Percentiles rank a stretch among this genome's conserved stretches.
Conservation (phyloP, 1,284 basidiomycete genomes). For the Leccinum insigne region DNA sequence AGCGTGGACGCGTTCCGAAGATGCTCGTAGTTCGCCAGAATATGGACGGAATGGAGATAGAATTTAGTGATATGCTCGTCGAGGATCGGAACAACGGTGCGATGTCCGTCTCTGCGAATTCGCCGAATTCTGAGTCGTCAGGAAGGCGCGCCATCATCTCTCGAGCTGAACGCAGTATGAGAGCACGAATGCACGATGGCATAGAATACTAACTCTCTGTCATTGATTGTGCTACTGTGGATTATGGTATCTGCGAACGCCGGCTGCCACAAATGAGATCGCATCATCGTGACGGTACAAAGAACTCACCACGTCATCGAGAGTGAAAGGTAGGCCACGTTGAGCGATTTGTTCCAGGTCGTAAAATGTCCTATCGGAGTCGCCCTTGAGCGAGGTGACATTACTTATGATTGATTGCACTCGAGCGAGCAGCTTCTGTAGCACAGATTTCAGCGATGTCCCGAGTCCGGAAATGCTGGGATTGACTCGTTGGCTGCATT, state of each 20-base stretch:
- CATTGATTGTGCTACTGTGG: constrained; percentile 52
- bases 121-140: constrained; percentile 35
- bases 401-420: constrained; percentile 6
- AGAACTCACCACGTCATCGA: constrained; percentile 23
- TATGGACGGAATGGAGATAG: constrained; percentile 91
- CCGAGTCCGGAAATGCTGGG: neutral
- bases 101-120: constrained; percentile 58
- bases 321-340: constrained; percentile 23
- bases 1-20: constrained; percentile 64
- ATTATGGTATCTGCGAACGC: constrained; percentile 51
- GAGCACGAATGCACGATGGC: neutral
- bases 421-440: constrained; percentile 19
- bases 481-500: neutral
- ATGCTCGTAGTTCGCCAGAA: constrained; percentile 90
- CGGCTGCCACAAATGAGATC: constrained; percentile 36
- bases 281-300: neutral
- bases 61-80: constrained; percentile 95
- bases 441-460: constrained; percentile 4
- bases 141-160: constrained; percentile 55
- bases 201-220: constrained; percentile 45
- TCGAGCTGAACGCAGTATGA: constrained; percentile 47
- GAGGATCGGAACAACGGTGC: constrained; percentile 98
- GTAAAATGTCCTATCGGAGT: constrained; percentile 2
- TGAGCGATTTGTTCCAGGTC: constrained; percentile 25
- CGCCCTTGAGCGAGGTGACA: neutral